Evolutionary conservation across 208 protist genomes (phyloP).

Genomic region (Strigomonas culicis): DNA sequence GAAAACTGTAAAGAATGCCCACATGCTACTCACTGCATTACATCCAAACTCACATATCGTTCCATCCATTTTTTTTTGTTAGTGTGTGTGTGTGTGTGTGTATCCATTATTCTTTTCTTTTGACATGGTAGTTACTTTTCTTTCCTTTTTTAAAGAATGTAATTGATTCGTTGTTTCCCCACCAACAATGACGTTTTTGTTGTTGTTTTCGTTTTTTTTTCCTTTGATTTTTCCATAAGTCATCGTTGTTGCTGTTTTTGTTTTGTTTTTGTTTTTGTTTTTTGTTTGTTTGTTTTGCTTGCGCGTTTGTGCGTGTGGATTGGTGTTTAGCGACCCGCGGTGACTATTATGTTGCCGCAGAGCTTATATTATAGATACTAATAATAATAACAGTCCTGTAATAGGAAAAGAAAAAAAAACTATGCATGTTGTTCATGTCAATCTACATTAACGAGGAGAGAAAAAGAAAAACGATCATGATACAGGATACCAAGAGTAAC

Average conservation of each 20-base stretch:
- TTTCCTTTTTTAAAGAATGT: not conserved
- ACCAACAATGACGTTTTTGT: not conserved
- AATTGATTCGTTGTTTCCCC: not conserved
- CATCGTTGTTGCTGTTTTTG: not conserved
- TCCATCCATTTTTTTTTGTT: not conserved
- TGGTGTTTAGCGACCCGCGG: too few relatives aligned
- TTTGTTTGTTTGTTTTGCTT: not conserved
- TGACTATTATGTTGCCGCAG: not conserved
- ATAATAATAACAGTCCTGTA: constrained; percentile 3
- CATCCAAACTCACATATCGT: too few relatives aligned
- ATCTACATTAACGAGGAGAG: not conserved
- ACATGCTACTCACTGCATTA: too few relatives aligned
- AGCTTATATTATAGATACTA: not conserved
- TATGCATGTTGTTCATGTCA: too few relatives aligned
- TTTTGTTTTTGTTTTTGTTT: constrained; percentile 1
- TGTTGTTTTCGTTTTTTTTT: not conserved
- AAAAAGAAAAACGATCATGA: not conserved
- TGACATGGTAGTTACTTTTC: too few relatives aligned
- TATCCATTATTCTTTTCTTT: too few relatives aligned
- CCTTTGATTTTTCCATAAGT: too few relatives aligned
- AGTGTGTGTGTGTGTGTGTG: not conserved
- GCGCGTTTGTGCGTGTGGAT: not conserved
- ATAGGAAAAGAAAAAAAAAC: too few relatives aligned
- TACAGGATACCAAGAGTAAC: not conserved
- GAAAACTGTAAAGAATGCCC: too few relatives aligned